Base-by-base conservation (phyloP, 2,329 filamentous ascomycete species). In the Fonsecaea erecta region DNA sequence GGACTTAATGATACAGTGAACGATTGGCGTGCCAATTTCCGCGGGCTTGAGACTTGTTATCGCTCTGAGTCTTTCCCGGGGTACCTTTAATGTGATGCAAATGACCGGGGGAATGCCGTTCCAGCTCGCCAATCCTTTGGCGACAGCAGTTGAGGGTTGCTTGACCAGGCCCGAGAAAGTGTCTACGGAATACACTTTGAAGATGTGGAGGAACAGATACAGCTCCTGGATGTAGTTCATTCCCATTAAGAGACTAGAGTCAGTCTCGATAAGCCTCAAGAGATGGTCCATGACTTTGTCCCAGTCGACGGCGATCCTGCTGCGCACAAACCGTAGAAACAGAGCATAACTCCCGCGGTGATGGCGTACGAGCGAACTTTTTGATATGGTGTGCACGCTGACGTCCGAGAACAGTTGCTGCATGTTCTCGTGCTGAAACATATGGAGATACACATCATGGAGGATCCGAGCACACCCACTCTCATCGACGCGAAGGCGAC, bases 371-470 rank as follows among this genome's bases (percentile, higher is more conserved):
- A 70, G 30, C 21, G 64, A 61, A 37, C 60, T 40, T 8, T 62
- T 57, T 16, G 52, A 28, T 11, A 62, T 35, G 24, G 54, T 52
- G 18, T 52, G 34, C 18, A 60, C 46, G 35, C 51, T 53, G 18
- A 64, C 18, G 2, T 54, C 60, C 35, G 63, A 48, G 12, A 69
- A 43, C 14, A 69, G 21, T 3, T 35, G 53, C 9, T 60, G 64
- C 11, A 70, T 12, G 52, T 79, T 76, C 68, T 84, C 82, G 24
- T 73, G 54, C 21, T 72, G 58, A 53, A 85, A 84, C 77, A 85
- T 82, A 7, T 77, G 70, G 12, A 76, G 68, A 68, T 84, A 85
- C 1, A 83, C 68, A 2, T 74, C 63, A 58, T 80, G 78, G 1
- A 84, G 66, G 9, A 81, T 46, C 18, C 51, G 26, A n/a, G 35